A percentile compares a stretch with the other conserved stretches of the same genome.
phyloP scores from a whole-genome alignment of 2,329 filamentous ascomycete species.

The Xylariomycetidae sp. region DNA sequence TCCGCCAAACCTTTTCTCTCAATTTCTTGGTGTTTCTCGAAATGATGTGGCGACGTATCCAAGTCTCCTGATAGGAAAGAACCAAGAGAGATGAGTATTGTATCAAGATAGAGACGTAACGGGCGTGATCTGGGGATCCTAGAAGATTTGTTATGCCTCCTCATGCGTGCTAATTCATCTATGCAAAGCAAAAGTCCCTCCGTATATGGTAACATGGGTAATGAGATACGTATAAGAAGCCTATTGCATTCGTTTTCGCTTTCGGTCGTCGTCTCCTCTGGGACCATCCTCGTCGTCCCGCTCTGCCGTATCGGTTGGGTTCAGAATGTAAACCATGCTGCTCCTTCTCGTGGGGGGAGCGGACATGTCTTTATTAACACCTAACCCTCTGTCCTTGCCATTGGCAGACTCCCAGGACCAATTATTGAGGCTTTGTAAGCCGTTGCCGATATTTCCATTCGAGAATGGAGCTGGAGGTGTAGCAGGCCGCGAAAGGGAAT shows the following conservation, averaged over 20 bases:
- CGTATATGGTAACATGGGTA: constrained; percentile 13
- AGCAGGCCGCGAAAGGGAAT: constrained; percentile 48
- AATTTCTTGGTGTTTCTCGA: background rate
- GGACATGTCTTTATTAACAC: constrained; percentile 53
- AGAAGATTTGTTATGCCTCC: constrained; percentile 16
- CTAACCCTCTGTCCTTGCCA: constrained; percentile 45
- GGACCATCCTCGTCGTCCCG: constrained; percentile 52
- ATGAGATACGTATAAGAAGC: constrained; percentile 4
- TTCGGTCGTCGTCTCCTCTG: constrained; percentile 54
- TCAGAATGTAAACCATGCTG: constrained; percentile 61
- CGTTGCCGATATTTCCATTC: constrained; percentile 44
- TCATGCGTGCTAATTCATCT: constrained; percentile 16
- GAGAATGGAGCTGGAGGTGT: constrained; percentile 50
- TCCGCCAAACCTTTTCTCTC: background rate
- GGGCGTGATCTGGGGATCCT: constrained; percentile 14
- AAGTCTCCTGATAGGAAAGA: background rate
- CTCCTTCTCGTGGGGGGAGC: constrained; percentile 52
- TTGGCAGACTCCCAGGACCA: constrained; percentile 54
- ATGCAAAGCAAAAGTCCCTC: constrained; percentile 16
- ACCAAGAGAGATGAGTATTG: background rate
- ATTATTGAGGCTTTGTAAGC: constrained; percentile 40
- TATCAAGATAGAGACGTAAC: constrained; percentile 10
- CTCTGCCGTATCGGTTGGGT: constrained; percentile 53
- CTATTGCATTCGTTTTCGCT: constrained; percentile 56
- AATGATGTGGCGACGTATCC: background rate